Conservation (phyloP, 306 rosid species). For the Ochetophila trinervis region DNA sequence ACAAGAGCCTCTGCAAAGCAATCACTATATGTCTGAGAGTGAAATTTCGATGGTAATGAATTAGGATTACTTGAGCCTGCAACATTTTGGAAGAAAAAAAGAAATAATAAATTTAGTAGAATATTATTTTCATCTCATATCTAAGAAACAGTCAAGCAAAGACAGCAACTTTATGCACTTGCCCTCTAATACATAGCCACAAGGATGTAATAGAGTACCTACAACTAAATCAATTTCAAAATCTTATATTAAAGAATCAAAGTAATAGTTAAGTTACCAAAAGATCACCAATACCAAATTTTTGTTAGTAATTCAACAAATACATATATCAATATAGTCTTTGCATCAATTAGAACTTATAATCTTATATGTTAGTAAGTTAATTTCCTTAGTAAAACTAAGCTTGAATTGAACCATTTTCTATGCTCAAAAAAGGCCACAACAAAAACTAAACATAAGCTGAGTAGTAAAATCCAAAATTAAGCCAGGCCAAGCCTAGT, state of each 20-base stretch:
- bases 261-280: too few species aligned
- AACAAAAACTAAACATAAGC: conserved; percentile 1
- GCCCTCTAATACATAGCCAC: conserved; percentile 6
- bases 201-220: not conserved
- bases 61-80: conserved; percentile 49
- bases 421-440: not conserved
- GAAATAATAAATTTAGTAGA: conserved; percentile 17
- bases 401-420: not conserved
- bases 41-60: conserved; percentile 27
- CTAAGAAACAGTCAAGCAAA: conserved; percentile 6
- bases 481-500: not conserved
- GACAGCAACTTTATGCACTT: not conserved
- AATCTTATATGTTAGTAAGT: too few species aligned
- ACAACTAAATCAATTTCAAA: not conserved
- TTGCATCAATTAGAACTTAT: too few species aligned
- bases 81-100: conserved; percentile 19
- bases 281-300: not conserved
- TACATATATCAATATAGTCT: too few species aligned
- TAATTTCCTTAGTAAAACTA: not conserved
- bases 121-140: conserved; percentile 21
- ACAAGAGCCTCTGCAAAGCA: conserved; percentile 79
- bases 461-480: not conserved
- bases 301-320: not conserved
- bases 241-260: too few species aligned
- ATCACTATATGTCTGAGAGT: conserved; percentile 58